Conservation (phyloP, 2,329 filamentous ascomycete species). For the Lachnellula arida region DNA sequence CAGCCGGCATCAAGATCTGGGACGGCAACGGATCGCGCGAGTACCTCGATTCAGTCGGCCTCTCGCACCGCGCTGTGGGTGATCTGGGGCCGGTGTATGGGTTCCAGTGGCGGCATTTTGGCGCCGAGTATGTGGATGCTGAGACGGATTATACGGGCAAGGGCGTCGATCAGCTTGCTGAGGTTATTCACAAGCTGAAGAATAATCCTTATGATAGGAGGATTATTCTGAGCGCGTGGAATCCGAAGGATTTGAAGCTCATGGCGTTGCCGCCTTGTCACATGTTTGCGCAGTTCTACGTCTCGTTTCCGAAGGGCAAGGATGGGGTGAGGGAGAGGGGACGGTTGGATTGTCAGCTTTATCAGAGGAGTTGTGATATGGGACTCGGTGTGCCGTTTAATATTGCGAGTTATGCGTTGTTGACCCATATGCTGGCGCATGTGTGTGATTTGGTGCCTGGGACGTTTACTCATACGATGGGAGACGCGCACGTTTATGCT, state of each 20-base stretch:
- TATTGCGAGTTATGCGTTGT: slow-evolving; percentile 87
- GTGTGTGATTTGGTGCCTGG: slow-evolving; percentile 81
- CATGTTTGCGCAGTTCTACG: slow-evolving; percentile 92
- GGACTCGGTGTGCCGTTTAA: slow-evolving; percentile 94
- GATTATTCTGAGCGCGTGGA: slow-evolving; percentile 92
- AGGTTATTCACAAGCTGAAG: slow-evolving; percentile 82
- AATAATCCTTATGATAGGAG: slow-evolving; percentile 82
- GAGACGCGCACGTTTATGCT: slow-evolving; percentile 92
- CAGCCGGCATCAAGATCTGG: slow-evolving; percentile 91
- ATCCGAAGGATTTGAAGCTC: slow-evolving; percentile 74
- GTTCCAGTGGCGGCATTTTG: slow-evolving; percentile 98
- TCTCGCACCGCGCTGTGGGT: slow-evolving; percentile 75
- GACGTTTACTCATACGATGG: slow-evolving; percentile 91
- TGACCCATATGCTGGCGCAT: slow-evolving; percentile 93
- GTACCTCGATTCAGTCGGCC: slow-evolving; percentile 81
- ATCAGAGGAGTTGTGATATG: slow-evolving; percentile 95
- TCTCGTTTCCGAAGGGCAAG: slow-evolving; percentile 27
- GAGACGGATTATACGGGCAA: slow-evolving; percentile 78
- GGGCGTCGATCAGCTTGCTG: slow-evolving; percentile 88
- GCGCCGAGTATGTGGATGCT: slow-evolving; percentile 78
- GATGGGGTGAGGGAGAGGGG: slow-evolving; percentile 48
- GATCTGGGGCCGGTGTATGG: slow-evolving; percentile 96
- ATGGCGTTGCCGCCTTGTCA: slow-evolving; percentile 95
- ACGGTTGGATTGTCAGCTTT: slow-evolving; percentile 79
- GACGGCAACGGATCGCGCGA: slow-evolving; percentile 91